Base-by-base conservation (phyloP, 2,329 filamentous ascomycete species). In the Phaeosphaeriaceae sp. region DNA sequence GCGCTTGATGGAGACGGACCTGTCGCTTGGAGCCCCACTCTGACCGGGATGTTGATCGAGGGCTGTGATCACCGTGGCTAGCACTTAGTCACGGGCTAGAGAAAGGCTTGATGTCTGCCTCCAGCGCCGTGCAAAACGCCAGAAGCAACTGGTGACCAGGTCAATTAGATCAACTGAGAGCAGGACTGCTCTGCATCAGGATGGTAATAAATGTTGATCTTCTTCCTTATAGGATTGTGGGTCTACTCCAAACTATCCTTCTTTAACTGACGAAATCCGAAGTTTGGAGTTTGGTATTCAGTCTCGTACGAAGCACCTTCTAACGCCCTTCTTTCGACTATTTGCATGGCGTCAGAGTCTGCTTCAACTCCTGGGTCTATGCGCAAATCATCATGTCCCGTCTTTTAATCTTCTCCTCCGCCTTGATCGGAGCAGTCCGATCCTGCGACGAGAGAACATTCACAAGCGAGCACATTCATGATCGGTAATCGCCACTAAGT, bases 1-100 rank as follows among this genome's bases (percentile, higher is more conserved):
- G 42, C 51, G 57, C 62, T 57, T 60, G 59, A 56, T 56, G 31
- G 31, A 57, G 53, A 59, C 60, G 61, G 56, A 40, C 53, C 57
- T 53, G 19, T 44, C 62, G 61, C 48, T 57, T 54, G 52, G 48
- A 57, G 58, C 63, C 22, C 24, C 27, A 19, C 47, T 36, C 31
- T 7, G 31, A 36, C 31, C 7, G 13, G 31, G 31, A 36, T 36
- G 31, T 15, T 3, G 6, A 36, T 15, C 31, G 31, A 36, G 31
- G 31, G 31, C 31, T 7, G 31, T 36, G 31, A 36, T 36, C 31
- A 36, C 31, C 31, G 25, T 31, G 31, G 31, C 31, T 46, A 42
- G n/a, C 21, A 25, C 55, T 54, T 53, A 63, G 53, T 63, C 60
- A 63, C 61, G 48, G 60, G 13, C 46, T 27, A 48, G 13, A 31